Conservation (phyloP, 2,329 filamentous ascomycete genomes). For the Fusarium hainanense region DNA sequence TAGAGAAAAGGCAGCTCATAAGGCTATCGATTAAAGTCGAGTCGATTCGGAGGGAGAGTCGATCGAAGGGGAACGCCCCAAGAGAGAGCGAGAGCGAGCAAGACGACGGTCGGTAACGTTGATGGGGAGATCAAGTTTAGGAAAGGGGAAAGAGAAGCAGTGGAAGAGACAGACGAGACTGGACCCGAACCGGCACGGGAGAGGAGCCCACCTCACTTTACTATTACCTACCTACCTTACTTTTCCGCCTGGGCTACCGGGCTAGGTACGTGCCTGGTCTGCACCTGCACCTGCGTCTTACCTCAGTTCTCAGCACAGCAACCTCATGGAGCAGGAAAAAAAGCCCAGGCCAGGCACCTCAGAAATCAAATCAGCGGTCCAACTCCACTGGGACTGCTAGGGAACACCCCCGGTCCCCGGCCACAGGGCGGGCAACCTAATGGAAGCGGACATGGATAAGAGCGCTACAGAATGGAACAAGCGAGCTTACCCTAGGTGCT, state of each 20-base stretch:
- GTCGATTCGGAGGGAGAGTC: conserved; percentile 24
- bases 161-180: conserved; percentile 19
- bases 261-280: neutral
- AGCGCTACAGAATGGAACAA: conserved; percentile 38
- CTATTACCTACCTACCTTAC: neutral
- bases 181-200: conserved; percentile 25
- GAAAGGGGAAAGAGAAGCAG: conserved; percentile 43
- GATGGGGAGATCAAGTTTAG: conserved; percentile 42
- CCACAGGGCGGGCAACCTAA: conserved; percentile 19
- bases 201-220: conserved; percentile 15
- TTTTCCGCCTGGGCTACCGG: neutral
- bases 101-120: conserved; percentile 36
- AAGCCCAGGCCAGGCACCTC: conserved; percentile 22
- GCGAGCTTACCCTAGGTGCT: conserved; percentile 13
- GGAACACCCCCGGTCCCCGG: conserved; percentile 23
- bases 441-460: conserved; percentile 6
- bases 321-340: neutral
- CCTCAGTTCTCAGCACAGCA: conserved; percentile 12
- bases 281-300: conserved; percentile 1
- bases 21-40: conserved; percentile 33
- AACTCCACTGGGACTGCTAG: conserved; percentile 30
- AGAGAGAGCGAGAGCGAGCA: conserved; percentile 31
- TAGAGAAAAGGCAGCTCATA: conserved; percentile 31
- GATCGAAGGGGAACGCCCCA: conserved; percentile 37
- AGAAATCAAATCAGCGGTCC: conserved; percentile 20